A percentile compares a stretch with the other conserved stretches of the same genome.
Conservation (phyloP, 768 basidiomycete genomes). For the Hirschioporus abietinus region DNA sequence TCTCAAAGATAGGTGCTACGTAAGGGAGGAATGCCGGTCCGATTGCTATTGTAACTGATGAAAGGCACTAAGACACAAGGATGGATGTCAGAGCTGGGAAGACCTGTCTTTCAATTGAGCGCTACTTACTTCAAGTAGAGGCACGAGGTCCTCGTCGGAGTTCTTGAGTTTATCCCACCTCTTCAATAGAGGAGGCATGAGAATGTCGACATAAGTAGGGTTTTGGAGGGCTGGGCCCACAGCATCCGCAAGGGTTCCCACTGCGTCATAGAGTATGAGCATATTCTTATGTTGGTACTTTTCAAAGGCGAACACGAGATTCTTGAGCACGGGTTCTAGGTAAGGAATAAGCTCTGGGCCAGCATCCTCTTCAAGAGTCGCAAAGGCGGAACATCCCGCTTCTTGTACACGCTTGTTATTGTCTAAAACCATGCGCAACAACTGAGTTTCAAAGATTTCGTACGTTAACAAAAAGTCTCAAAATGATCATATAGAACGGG, state of each 20-base stretch:
- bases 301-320: conserved; percentile 92
- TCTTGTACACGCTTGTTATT: conserved; percentile 99
- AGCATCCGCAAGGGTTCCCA: conserved; percentile 95
- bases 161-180: conserved; percentile 91
- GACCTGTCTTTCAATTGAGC: neutral
- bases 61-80: conserved; percentile 68
- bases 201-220: conserved; percentile 81
- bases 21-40: conserved; percentile 85
- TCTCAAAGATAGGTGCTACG: conserved; percentile 86
- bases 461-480: neutral
- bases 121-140: conserved; percentile 79
- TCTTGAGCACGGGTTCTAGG: conserved; percentile 90
- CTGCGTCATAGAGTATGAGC: conserved; percentile 97
- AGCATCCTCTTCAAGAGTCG: conserved; percentile 97
- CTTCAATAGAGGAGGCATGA: conserved; percentile 91
- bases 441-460: conserved; percentile 38
- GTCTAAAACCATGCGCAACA: conserved; percentile 95
- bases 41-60: conserved; percentile 96
- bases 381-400: conserved; percentile 97
- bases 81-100: conserved; percentile 4
- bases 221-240: conserved; percentile 87
- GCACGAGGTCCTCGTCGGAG: conserved; percentile 89
- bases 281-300: conserved; percentile 99
- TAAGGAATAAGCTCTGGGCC: conserved; percentile 86
- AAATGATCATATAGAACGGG: neutral